phyloP scores from a whole-genome alignment of 805 yeast species.

The Metschnikowia rubicola region DNA sequence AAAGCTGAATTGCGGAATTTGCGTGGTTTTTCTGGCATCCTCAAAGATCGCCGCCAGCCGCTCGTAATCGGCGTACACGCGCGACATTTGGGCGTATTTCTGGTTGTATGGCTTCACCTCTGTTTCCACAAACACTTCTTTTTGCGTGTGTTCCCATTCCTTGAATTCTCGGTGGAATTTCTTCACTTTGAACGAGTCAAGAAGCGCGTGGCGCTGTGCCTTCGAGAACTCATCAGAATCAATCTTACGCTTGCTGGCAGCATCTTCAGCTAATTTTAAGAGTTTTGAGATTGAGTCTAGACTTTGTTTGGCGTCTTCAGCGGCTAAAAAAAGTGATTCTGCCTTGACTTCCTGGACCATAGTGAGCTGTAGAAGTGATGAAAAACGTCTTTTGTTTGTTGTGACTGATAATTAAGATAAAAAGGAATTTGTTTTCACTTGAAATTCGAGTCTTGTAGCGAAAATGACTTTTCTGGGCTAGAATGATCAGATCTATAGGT shows the following conservation, averaged over 20 bases:
- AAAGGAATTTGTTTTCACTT: too few relatives aligned
- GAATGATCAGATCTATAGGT: too few relatives aligned
- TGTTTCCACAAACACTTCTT: slow-evolving; percentile 19
- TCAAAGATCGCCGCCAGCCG: slow-evolving; percentile 23
- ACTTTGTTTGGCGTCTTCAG: slow-evolving; percentile 4
- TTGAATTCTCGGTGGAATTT: slow-evolving; percentile 29
- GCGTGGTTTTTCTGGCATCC: slow-evolving; percentile 19
- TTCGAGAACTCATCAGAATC: background rate
- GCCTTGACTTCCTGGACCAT: background rate
- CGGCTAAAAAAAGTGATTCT: slow-evolving; percentile 4
- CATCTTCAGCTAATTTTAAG: slow-evolving; percentile 3
- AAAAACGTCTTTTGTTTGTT: too few relatives aligned
- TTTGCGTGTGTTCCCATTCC: slow-evolving; percentile 24
- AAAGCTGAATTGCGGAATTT: slow-evolving; percentile 27
- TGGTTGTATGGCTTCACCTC: slow-evolving; percentile 31
- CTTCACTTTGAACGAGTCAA: slow-evolving; percentile 36
- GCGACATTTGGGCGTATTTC: slow-evolving; percentile 26
- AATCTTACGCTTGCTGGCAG: background rate
- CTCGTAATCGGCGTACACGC: slow-evolving; percentile 25
- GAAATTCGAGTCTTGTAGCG: too few relatives aligned
- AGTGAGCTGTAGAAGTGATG: too few relatives aligned
- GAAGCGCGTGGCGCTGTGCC: slow-evolving; percentile 7
- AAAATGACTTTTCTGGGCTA: too few relatives aligned
- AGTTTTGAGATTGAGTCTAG: slow-evolving; percentile 7
- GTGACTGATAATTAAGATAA: too few relatives aligned